Evolutionary conservation across 108 stramenopile species (phyloP).

Genomic region (Aurantiochytrium sp.): DNA sequence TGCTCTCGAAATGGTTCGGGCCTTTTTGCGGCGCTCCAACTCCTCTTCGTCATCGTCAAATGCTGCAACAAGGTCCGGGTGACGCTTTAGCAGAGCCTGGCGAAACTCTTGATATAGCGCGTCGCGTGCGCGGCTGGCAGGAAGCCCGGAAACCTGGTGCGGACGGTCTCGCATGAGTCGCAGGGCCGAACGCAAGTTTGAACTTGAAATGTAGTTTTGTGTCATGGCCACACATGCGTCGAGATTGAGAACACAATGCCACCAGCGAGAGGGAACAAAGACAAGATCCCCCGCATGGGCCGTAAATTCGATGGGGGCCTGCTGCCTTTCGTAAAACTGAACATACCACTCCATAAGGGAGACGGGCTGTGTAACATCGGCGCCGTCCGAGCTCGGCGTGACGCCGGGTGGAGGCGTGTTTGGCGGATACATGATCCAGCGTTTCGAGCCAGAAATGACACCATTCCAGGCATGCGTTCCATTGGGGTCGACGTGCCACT

Average conservation of each 20-base stretch:
- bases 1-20: background rate
- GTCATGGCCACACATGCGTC: conserved; percentile 55
- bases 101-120: background rate
- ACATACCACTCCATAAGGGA: conserved; percentile 83
- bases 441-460: conserved; percentile 75
- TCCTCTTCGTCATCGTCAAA: background rate
- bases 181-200: background rate
- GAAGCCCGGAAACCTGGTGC: conserved; percentile 2
- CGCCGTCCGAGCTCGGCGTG: conserved; percentile 64
- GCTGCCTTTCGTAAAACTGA: conserved; percentile 49
- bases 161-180: background rate
- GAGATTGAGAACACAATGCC: conserved; percentile 90
- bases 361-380: conserved; percentile 79
- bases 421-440: conserved; percentile 97
- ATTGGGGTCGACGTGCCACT: conserved; percentile 96
- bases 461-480: conserved; percentile 95
- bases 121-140: background rate
- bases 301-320: conserved; percentile 38
- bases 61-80: background rate
- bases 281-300: conserved; percentile 71
- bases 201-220: conserved; percentile 45
- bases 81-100: background rate
- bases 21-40: background rate
- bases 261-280: conserved; percentile 98
- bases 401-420: conserved; percentile 62